phyloP scores from a whole-genome alignment of 2,329 filamentous ascomycete genomes.

The Trichoderma harzianum region DNA sequence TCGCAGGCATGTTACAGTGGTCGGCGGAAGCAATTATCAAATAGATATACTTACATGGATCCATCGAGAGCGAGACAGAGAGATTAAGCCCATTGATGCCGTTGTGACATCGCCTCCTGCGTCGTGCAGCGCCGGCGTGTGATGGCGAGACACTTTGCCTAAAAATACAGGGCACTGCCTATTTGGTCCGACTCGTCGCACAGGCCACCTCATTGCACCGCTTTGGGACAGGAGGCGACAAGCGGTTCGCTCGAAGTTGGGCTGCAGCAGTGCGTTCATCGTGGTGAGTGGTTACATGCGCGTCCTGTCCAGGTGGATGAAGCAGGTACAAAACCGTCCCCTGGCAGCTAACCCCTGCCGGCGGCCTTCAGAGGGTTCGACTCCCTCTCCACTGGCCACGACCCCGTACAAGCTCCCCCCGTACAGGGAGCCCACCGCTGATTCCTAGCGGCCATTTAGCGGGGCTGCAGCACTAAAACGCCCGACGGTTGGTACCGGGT shows the following conservation, averaged over 20 bases:
- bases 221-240: conserved; percentile 3
- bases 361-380: background rate
- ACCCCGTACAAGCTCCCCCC: conserved; percentile 11
- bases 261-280: background rate
- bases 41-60: background rate
- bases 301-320: background rate
- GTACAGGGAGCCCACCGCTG: conserved; percentile 10
- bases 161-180: background rate
- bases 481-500: conserved; percentile 3
- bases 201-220: background rate
- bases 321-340: background rate
- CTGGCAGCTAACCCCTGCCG: conserved; percentile 3
- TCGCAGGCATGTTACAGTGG: background rate
- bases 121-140: background rate
- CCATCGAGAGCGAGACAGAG: background rate
- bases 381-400: background rate
- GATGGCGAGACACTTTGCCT: background rate
- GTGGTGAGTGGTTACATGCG: background rate
- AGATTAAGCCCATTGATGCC: background rate
- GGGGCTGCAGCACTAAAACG: conserved; percentile 11
- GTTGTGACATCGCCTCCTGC: background rate
- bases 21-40: background rate
- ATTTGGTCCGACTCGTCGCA: background rate
- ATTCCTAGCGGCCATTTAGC: conserved; percentile 6
- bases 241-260: background rate